Percentiles rank a stretch among this genome's conserved stretches.
Conservation (phyloP, 441 rosid species). For the Euphorbia corollata region DNA sequence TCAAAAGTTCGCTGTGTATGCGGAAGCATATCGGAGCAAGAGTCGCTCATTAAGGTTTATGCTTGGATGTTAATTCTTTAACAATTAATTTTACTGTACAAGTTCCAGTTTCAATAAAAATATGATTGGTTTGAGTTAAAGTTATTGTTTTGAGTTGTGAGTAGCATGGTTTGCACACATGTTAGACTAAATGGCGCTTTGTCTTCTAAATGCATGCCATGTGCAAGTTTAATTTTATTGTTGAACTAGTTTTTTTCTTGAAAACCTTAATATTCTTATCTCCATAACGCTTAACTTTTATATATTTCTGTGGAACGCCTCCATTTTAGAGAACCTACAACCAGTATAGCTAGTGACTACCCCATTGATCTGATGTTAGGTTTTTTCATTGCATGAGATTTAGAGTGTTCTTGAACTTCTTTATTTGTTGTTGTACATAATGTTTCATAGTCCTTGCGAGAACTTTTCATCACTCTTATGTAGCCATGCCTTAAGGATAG, state of each 20-base stretch:
- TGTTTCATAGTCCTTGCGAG: background rate
- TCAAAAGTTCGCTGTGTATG: slow-evolving; percentile 86
- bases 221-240: background rate
- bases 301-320: background rate
- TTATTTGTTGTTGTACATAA: background rate
- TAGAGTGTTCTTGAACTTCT: background rate
- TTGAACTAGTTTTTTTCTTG: background rate
- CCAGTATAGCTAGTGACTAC: background rate
- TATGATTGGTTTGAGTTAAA: slow-evolving; percentile 2
- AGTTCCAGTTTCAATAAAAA: background rate
- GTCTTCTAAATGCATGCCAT: slow-evolving; percentile 1
- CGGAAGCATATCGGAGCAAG: slow-evolving; percentile 67
- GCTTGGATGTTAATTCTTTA: background rate
- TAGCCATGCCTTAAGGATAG: background rate
- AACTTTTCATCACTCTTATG: background rate
- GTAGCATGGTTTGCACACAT: background rate
- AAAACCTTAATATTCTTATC: background rate
- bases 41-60: slow-evolving; percentile 68
- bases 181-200: background rate
- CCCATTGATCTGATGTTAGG: slow-evolving; percentile 1
- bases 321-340: background rate
- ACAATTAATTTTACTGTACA: background rate
- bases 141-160: background rate
- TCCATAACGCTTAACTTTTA: background rate
- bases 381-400: background rate